Evolutionary conservation across 2,329 filamentous ascomycete species (phyloP), one percentile per base, ranked within the genome.

Genomic region (Colletotrichum spinosum): DNA sequence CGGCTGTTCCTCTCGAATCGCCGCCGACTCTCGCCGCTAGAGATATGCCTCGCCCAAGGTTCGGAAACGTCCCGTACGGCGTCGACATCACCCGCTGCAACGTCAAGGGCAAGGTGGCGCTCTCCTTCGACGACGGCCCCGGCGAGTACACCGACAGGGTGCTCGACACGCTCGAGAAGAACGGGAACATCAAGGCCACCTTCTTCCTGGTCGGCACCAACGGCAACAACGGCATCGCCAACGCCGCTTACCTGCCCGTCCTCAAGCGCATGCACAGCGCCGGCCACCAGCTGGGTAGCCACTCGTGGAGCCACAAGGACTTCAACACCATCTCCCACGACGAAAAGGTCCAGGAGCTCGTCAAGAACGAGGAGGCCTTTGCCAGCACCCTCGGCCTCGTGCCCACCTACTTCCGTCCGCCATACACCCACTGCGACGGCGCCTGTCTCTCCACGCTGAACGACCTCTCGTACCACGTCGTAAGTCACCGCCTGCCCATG

Each of bases 271-370:
- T 84, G 78, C 69, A 78, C 53, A 69, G 69, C 4, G 75, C 77
- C 44, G 81, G 82, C 42, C 83, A 85, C 70, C 83, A 85, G 55
- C 73, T 85, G 41, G 83, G 75, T 52, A 80, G 78, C 55, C 83
- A 85, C 70, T 83, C 81, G 1, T 84, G 78, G 78, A 78, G 78
- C n/a, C 82, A 85, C 70, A 72, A 77, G 57, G 77, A 84, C 67
- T 75, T 83, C 13, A 75, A 72, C 55, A 68, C 71, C 25, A 67
- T 83, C 57, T 74, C 70, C 2, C 73, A 74, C 25, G 66, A 72
- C 15, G 74, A 76, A 53, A 74, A 77, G 55, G 69, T 70, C 15
- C 67, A 75, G 45, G 78, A 85, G 69, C 79, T 84, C 71, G 69
- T 79, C 48, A 77, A 77, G 65, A 80, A 81, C 68, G 82, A 85